Conservation (phyloP, 2,329 filamentous ascomycete species). For the Truncatella angustata region DNA sequence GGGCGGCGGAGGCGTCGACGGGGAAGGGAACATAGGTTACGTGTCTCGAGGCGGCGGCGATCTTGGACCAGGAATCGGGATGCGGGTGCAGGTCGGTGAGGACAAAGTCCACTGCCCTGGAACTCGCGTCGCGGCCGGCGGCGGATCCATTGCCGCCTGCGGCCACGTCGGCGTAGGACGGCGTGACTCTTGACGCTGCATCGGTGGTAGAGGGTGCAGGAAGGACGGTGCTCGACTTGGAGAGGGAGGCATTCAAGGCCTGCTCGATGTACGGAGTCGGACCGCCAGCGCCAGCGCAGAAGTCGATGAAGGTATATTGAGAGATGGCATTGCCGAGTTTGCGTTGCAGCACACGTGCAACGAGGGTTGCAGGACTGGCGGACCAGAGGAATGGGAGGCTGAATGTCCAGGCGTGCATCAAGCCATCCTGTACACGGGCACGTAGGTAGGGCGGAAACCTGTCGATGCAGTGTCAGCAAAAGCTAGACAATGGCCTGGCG, state of each 20-base stretch:
- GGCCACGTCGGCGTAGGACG: slow-evolving; percentile 21
- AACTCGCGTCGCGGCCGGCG: slow-evolving; percentile 13
- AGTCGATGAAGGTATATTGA: slow-evolving; percentile 67
- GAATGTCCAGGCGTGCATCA: slow-evolving; percentile 63
- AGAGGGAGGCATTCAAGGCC: slow-evolving; percentile 45
- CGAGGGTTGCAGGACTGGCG: slow-evolving; percentile 57
- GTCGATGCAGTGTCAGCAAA: not conserved
- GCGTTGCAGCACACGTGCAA: slow-evolving; percentile 53
- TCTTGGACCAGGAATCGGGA: slow-evolving; percentile 55
- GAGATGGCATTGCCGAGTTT: slow-evolving; percentile 46
- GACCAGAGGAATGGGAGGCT: slow-evolving; percentile 56
- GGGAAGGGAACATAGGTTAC: slow-evolving; percentile 58
- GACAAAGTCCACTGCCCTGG: slow-evolving; percentile 51
- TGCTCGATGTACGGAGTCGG: slow-evolving; percentile 65
- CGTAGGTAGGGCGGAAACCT: slow-evolving; percentile 69
- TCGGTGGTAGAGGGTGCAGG: slow-evolving; percentile 3
- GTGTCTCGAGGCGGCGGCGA: slow-evolving; percentile 50
- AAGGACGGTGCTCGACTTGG: not conserved
- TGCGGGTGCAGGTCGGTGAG: slow-evolving; percentile 67
- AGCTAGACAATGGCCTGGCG: too few species aligned
- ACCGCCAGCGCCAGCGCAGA: slow-evolving; percentile 73
- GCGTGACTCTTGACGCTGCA: slow-evolving; percentile 12
- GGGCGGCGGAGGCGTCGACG: slow-evolving; percentile 64
- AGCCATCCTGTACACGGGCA: slow-evolving; percentile 61
- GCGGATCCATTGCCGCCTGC: slow-evolving; percentile 11